Base-by-base conservation (phyloP, 2,329 filamentous ascomycete genomes). In the Exophiala sp. region DNA sequence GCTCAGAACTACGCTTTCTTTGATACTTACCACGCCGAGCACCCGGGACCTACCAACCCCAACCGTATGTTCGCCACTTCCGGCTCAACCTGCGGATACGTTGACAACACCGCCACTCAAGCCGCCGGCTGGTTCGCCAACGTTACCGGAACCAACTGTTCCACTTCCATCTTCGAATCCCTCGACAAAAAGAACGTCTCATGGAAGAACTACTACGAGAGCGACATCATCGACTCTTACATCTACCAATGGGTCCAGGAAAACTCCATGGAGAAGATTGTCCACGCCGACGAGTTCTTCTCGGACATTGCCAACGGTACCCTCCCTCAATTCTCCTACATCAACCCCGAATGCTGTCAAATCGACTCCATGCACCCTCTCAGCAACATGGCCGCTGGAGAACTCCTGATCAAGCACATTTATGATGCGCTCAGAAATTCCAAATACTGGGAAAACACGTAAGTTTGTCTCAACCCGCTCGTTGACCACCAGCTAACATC, bases 261-360 rank as follows among this genome's bases (percentile, higher is more conserved):
- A 39, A 54, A 58, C 41, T 52, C 55, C 4, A 58, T 58, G 55
- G 55, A 58, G 20, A 18, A 40, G 14, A 39, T 58, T 20, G 51
- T 54, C 18, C 55, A 58, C 18, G 55, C 55, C 16, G 52, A 54
- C 46, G 66, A 78, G 62, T 91, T 92, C 74, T 78, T 85, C 63
- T 72, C 80, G 44, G 89, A 94, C 63, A 75, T 91, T 9, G 71
- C 78, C 52, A 74, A 72, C 58, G 72, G 84, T 65, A 78, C 74
- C 44, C 79, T 91, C 10, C 88, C 88, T 2, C 88, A 91, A 73
- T 87, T 83, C 71, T 77, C 79, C 56, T 77, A 76, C 60, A 72
- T 77, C 55, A 77, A 75, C 11, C 74, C 74, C 11, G 55, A 58
- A 50, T 58, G 55, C 48, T 58, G 55, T 21, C 54, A 51, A 9